phyloP scores from a whole-genome alignment of 306 rosid genomes.

The Vigna mungo region DNA sequence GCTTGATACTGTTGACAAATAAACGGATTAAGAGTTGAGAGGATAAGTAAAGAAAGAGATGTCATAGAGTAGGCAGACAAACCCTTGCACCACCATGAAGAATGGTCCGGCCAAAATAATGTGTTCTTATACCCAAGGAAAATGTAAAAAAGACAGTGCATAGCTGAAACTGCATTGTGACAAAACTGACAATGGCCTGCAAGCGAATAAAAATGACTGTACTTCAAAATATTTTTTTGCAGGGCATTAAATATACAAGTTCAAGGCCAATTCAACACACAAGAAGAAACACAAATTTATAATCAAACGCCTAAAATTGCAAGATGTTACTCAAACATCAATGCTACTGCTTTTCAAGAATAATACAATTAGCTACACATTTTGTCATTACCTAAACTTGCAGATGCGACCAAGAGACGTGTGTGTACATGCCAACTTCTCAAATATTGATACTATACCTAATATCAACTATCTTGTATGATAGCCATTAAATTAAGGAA shows the following conservation, averaged over 20 bases:
- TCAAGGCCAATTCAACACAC: not conserved
- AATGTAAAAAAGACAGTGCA: conserved; percentile 93
- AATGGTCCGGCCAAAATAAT: conserved; percentile 95
- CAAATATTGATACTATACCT: conserved; percentile 1
- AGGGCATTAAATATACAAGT: conserved; percentile 9
- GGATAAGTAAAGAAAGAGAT: conserved; percentile 13
- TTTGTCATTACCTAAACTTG: not conserved
- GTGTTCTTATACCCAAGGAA: conserved; percentile 88
- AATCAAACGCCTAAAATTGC: too few relatives aligned
- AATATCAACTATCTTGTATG: conserved; percentile 1
- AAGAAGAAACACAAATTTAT: conserved; percentile 12
- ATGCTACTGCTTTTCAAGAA: not conserved
- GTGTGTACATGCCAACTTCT: not conserved
- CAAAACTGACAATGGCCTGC: conserved; percentile 89
- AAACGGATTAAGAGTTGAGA: conserved; percentile 37
- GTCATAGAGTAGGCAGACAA: conserved; percentile 44
- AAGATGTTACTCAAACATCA: too few relatives aligned
- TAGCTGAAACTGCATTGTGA: conserved; percentile 95
- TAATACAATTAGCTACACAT: not conserved
- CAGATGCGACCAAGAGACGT: not conserved
- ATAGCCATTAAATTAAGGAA: conserved; percentile 2
- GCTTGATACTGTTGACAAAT: conserved; percentile 83
- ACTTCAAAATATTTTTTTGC: not conserved
- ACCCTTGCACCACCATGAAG: conserved; percentile 99
- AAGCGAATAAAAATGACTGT: conserved; percentile 36